A percentile compares a stretch with the other conserved stretches of the same genome.
Conservation (phyloP, 441 rosid species). For the Flueggea neowawraea region DNA sequence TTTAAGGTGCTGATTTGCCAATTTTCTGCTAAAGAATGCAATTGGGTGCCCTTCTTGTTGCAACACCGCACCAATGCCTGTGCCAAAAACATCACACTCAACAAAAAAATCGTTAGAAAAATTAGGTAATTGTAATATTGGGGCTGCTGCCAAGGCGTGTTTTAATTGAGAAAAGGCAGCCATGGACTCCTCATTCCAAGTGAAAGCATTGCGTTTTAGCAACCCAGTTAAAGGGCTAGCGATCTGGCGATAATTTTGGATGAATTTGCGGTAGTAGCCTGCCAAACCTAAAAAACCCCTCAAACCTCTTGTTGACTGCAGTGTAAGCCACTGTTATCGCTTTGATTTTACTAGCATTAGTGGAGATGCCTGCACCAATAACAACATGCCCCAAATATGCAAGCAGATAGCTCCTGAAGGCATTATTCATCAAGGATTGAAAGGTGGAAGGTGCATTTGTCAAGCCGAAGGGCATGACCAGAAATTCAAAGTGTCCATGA, state of each 20-base stretch:
- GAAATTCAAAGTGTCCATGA: neutral
- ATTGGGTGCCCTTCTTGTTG: neutral
- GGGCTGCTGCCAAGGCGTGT: neutral
- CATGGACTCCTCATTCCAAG: too few species aligned
- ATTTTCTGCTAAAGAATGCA: neutral
- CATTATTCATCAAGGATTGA: neutral
- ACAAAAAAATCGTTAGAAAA: neutral
- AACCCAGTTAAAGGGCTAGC: too few species aligned
- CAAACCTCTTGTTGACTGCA: too few species aligned
- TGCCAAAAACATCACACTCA: neutral
- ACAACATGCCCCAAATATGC: neutral
- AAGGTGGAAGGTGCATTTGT: constrained; percentile 4
- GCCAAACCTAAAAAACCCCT: too few species aligned
- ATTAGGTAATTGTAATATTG: neutral
- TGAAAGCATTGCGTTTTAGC: too few species aligned
- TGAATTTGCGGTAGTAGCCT: too few species aligned
- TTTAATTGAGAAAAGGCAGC: neutral
- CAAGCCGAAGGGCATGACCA: neutral
- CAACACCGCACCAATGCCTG: neutral
- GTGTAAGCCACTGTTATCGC: too few species aligned
- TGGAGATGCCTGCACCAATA: too few species aligned
- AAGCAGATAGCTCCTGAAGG: neutral
- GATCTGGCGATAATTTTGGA: too few species aligned
- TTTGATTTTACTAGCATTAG: too few species aligned
- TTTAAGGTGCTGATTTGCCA: neutral